Base-by-base conservation (phyloP, 805 yeast species). In the Cyberlindnera lachancei region DNA sequence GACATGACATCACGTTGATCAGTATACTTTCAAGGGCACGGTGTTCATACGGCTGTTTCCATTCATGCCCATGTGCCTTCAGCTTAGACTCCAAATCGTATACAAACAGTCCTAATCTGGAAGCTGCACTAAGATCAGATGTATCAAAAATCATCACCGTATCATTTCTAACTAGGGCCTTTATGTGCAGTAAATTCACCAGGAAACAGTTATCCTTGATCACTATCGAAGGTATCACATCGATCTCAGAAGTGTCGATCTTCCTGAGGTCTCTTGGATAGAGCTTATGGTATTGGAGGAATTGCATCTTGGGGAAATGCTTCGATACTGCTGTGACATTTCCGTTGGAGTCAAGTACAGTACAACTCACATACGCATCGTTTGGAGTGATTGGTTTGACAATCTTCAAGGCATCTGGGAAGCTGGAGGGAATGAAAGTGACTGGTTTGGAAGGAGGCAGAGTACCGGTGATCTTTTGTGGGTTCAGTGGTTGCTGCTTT, bases 211-310 rank as follows among this genome's bases (percentile, higher is more conserved):
- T 33, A 40, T 74, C 74, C 37, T 96, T 69, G 15, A 87, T 86
- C 38, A 88, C 77, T 28, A 92, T 80, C 14, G 86, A 75, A 0
- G 98, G 98, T 4, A 88, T 88, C 15, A 90, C 84, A 55, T 86
- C 95, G 34, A 80, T 66, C 17, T 78, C 67, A 21, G 83, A 80
- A 36, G 66, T 70, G 58, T 51, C 95, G 32, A 88, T 79, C 50
- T 84, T 87, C 19, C 96, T 59, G 41, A 88, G 61, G 55, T 88
- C 96, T 58, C 96, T 64, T 2, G 96, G 94, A 41, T 79, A 85
- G 18, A 88, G 54, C 16, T 77, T 73, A 55, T 86, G 81, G 28
- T 81, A 76, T 34, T 75, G 70, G 10, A 92, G 59, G 44, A 92
- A 79, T 36, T 74, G 69, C 58, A 84, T 73, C 55, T 84, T 80